These are phyloP conservation scores for Exophiala lecanii-corni DNA, from an alignment of 2,329 filamentous ascomycete species.

Conservation along the genomic window DNA sequence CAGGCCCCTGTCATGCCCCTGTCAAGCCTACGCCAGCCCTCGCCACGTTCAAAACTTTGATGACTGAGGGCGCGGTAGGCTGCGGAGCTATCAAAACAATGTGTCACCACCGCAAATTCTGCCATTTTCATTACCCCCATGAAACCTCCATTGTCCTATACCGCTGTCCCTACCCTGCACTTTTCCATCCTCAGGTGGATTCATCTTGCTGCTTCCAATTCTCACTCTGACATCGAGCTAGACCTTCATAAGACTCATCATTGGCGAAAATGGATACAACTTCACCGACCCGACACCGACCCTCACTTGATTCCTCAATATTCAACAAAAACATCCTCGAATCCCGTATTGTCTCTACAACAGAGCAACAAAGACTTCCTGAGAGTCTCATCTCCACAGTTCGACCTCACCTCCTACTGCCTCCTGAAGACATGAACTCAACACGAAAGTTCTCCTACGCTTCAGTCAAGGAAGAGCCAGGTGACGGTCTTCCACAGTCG, in stretches of 20 bases:
- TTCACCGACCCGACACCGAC: too few species aligned
- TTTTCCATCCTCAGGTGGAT: slow-evolving; percentile 15
- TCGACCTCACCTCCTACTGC: slow-evolving; percentile 11
- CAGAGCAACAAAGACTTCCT: neutral
- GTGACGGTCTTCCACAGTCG: slow-evolving; percentile 24
- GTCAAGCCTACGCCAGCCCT: too few species aligned
- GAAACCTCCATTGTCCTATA: slow-evolving; percentile 12
- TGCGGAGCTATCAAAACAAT: slow-evolving; percentile 14
- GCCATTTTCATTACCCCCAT: slow-evolving; percentile 26
- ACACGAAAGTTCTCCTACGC: slow-evolving; percentile 27
- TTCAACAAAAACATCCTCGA: too few species aligned
- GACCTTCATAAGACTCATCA: slow-evolving; percentile 5
- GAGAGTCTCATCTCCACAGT: neutral
- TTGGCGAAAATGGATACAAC: neutral
- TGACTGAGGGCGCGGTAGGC: neutral
- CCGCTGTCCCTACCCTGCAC: slow-evolving; percentile 12
- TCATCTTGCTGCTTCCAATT: slow-evolving; percentile 6
- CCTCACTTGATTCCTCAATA: too few species aligned
- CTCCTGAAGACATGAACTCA: slow-evolving; percentile 19
- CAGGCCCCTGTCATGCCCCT: too few species aligned
- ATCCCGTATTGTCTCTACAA: too few species aligned
- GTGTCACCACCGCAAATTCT: slow-evolving; percentile 1
- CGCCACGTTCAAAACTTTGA: neutral
- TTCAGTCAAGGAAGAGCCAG: slow-evolving; percentile 26
- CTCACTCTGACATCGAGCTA: neutral